These are phyloP conservation scores for Cornus kousa DNA, from an alignment of 148 eudicot species.

Conservation along the genomic window DNA sequence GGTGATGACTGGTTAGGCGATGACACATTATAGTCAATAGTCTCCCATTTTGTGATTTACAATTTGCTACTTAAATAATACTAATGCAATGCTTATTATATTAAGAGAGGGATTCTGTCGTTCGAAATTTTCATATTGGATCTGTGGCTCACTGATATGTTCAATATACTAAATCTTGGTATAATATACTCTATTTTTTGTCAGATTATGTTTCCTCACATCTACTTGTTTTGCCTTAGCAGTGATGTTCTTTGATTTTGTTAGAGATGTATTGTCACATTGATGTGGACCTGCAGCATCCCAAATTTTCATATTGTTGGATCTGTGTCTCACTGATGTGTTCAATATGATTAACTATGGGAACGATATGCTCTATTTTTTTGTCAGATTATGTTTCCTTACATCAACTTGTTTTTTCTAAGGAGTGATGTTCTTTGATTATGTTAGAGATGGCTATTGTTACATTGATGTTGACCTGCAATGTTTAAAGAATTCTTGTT, in stretches of 20 bases:
- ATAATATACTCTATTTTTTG: conserved; percentile 10
- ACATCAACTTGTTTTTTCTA: neutral
- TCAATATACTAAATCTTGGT: neutral
- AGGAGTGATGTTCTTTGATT: conserved; percentile 1
- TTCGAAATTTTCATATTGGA: neutral
- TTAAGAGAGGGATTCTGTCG: neutral
- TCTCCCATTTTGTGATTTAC: neutral
- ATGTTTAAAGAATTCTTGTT: neutral
- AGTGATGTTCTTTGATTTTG: conserved; percentile 1
- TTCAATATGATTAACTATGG: neutral
- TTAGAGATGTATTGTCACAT: conserved; percentile 12
- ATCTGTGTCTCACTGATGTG: neutral
- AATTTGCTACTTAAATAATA: neutral
- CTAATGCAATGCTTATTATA: neutral
- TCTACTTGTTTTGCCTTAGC: conserved; percentile 1
- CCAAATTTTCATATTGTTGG: too few species aligned
- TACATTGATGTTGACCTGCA: neutral
- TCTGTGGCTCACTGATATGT: neutral
- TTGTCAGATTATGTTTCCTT: conserved; percentile 3
- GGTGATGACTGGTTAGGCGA: neutral
- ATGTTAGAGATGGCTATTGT: conserved; percentile 5
- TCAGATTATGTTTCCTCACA: neutral
- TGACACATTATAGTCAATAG: neutral
- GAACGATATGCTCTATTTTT: conserved; percentile 4
- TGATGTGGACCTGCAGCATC: neutral